phyloP scores from a whole-genome alignment of 192 early-diverging fungal species.

The Dispira simplex region DNA sequence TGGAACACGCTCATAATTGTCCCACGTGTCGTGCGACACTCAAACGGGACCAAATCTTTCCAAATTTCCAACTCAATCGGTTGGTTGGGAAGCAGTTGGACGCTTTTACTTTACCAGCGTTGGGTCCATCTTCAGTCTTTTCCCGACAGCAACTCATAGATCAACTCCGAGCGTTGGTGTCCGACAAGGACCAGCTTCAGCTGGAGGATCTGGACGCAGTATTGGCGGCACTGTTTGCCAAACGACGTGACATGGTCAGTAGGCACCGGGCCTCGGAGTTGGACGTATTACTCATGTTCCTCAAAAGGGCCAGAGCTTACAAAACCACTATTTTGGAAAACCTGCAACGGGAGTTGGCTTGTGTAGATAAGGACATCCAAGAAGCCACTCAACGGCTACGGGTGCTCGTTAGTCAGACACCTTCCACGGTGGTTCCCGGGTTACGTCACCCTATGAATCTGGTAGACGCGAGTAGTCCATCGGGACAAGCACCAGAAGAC shows the following conservation, averaged over 20 bases:
- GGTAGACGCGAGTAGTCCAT: too few relatives aligned
- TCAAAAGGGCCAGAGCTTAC: slow-evolving; percentile 35
- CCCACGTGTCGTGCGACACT: slow-evolving; percentile 50
- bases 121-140: not conserved
- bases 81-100: slow-evolving; percentile 16
- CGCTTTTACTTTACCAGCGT: not conserved
- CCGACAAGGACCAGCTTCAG: not conserved
- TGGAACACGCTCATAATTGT: slow-evolving; percentile 39
- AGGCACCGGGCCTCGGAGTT: slow-evolving; percentile 39
- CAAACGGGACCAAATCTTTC: slow-evolving; percentile 52
- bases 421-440: not conserved
- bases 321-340: slow-evolving; percentile 33
- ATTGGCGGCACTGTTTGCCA: slow-evolving; percentile 36
- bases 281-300: slow-evolving; percentile 42
- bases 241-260: slow-evolving; percentile 40
- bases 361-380: slow-evolving; percentile 3
- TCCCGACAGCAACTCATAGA: not conserved
- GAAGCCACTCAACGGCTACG: not conserved
- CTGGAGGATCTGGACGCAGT: slow-evolving; percentile 44
- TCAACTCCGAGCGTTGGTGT: not conserved
- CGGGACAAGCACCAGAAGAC: not conserved
- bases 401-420: not conserved
- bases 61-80: slow-evolving; percentile 52
- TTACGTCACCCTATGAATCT: too few relatives aligned
- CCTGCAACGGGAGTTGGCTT: slow-evolving; percentile 23